phyloP scores from a whole-genome alignment of 148 eudicot species.

The Rhododendron kiyosumense region DNA sequence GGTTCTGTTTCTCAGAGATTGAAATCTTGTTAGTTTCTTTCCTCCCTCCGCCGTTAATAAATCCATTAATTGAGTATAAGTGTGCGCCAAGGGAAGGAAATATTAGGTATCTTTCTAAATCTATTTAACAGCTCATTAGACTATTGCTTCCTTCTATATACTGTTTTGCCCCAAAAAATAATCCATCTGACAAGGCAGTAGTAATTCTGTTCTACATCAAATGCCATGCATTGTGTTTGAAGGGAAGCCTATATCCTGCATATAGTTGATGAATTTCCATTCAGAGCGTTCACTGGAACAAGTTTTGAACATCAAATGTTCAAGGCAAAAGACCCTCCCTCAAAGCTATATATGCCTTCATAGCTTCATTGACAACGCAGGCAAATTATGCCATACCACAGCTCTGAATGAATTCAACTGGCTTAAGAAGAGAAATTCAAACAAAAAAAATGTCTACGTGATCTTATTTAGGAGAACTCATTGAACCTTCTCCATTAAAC shows the following conservation, averaged over 20 bases:
- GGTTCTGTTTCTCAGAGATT: neutral
- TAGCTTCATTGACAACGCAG: neutral
- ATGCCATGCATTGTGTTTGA: neutral
- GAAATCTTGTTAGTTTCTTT: neutral
- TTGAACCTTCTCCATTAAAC: neutral
- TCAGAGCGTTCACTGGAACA: neutral
- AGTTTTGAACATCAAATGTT: neutral
- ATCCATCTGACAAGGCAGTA: neutral
- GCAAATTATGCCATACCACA: neutral
- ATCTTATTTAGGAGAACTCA: neutral
- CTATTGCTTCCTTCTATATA: neutral
- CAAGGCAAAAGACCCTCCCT: neutral
- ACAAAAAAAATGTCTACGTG: neutral
- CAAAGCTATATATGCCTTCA: neutral
- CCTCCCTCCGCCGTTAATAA: neutral
- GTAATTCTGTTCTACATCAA: neutral
- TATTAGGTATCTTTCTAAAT: neutral
- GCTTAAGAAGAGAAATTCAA: neutral
- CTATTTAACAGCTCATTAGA: neutral
- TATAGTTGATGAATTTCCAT: neutral
- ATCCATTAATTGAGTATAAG: neutral
- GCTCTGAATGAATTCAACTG: neutral
- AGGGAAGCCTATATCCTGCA: neutral
- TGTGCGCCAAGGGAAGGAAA: neutral
- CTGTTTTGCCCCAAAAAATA: neutral